Conservation (phyloP, 495 filamentous ascomycete species). For the Mycothermus thermophilus region DNA sequence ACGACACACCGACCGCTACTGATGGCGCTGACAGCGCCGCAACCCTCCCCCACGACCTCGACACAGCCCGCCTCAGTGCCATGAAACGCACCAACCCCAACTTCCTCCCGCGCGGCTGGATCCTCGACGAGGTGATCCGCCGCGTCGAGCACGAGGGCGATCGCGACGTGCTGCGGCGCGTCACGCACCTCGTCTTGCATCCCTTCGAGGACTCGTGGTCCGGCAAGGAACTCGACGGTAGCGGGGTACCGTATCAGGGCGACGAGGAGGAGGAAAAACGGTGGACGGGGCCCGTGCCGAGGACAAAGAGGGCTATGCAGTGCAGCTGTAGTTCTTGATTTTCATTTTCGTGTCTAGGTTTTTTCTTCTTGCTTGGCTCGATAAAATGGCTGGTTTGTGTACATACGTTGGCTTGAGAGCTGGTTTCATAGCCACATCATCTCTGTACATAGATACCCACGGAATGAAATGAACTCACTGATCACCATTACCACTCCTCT, state of each 20-base stretch:
- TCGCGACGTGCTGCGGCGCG: constrained; percentile 54
- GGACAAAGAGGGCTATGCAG: constrained; percentile 62
- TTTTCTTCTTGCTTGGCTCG: no score
- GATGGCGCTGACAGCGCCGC: no score
- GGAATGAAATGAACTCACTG: no score
- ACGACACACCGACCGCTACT: not conserved
- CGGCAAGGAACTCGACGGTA: constrained; percentile 23
- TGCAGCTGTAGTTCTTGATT: constrained; percentile 60
- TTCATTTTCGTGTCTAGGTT: not conserved
- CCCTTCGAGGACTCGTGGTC: constrained; percentile 78
- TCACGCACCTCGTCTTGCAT: constrained; percentile 66
- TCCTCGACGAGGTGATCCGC: constrained; percentile 83
- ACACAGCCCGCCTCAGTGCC: constrained; percentile 45
- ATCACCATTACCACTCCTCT: no score
- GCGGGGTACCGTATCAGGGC: constrained; percentile 20
- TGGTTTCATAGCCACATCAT: no score
- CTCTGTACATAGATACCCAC: not conserved
- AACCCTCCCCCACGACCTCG: constrained; percentile 28
- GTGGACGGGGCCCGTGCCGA: constrained; percentile 81
- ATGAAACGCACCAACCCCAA: constrained; percentile 88
- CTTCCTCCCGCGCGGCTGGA: constrained; percentile 79
- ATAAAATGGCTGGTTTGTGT: no score
- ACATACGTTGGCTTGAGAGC: no score
- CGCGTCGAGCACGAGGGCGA: constrained; percentile 76
- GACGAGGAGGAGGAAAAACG: constrained; percentile 59